Evolutionary conservation across 495 filamentous ascomycete species (phyloP).

Genomic region (Immersiella caudata): DNA sequence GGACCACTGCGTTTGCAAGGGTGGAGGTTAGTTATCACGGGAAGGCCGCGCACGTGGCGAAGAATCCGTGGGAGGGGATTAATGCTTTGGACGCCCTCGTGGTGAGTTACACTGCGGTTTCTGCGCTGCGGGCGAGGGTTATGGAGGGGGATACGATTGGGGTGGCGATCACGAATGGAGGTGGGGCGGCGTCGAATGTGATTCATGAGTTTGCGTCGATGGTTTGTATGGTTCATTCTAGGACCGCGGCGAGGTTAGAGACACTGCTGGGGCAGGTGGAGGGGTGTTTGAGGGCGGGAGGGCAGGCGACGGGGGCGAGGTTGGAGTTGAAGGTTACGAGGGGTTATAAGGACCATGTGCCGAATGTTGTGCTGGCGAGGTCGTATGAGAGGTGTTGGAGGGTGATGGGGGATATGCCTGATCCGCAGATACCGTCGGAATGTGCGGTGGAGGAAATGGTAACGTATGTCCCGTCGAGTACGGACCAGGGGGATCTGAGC

Average conservation of each 20-base stretch:
- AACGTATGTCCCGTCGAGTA: conserved; percentile 47
- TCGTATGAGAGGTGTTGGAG: conserved; percentile 58
- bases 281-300: conserved; percentile 63
- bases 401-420: conserved; percentile 42
- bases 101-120: conserved; percentile 62
- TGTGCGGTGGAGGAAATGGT: background rate
- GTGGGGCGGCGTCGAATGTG: conserved; percentile 62
- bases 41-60: conserved; percentile 58
- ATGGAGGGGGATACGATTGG: conserved; percentile 64
- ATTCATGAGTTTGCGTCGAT: conserved; percentile 61
- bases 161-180: conserved; percentile 57
- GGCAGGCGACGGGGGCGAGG: conserved; percentile 61
- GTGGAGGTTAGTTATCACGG: conserved; percentile 57
- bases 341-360: conserved; percentile 62
- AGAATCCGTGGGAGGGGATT: conserved; percentile 65
- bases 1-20: conserved; percentile 52
- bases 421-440: conserved; percentile 14
- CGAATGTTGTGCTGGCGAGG: conserved; percentile 60
- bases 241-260: conserved; percentile 49
- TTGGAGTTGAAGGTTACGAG: conserved; percentile 49
- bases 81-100: conserved; percentile 68
- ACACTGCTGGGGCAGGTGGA: conserved; percentile 54
- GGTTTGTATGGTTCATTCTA: conserved; percentile 56
- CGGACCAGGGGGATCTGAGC: conserved; percentile 65
- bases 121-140: conserved; percentile 65